Conservation (phyloP, 371 early-diverging fungal species). For the Apophysomyces trapeziformis region DNA sequence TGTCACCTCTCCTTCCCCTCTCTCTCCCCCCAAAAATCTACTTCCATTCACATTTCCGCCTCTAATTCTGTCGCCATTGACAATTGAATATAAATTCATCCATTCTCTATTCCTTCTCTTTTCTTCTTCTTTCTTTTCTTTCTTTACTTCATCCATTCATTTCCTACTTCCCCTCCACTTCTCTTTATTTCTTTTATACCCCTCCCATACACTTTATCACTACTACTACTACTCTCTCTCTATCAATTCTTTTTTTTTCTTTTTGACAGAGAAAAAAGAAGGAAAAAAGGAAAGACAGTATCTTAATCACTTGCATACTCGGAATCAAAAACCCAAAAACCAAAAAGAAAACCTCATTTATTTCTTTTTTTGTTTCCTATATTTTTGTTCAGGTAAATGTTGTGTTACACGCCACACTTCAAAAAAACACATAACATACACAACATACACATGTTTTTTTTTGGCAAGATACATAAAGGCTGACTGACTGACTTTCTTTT, state of each 20-base stretch:
- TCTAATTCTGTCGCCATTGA: background rate
- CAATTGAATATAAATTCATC: constrained; percentile 2
- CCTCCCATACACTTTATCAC: background rate
- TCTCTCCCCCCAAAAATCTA: too few relatives aligned
- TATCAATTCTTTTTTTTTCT: background rate
- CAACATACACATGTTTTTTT: too few relatives aligned
- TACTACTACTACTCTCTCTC: background rate
- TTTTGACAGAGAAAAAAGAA: constrained; percentile 5
- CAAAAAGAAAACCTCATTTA: background rate
- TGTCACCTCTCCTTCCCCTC: too few relatives aligned
- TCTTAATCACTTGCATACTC: too few relatives aligned
- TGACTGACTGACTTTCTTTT: background rate
- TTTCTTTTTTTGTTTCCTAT: background rate
- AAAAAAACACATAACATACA: background rate
- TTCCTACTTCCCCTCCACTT: background rate
- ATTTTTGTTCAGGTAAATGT: constrained; percentile 8
- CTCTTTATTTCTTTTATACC: background rate
- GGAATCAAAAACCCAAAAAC: background rate
- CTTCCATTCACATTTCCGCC: too few relatives aligned
- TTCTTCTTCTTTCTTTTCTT: background rate
- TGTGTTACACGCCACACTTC: constrained; percentile 6
- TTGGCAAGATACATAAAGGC: background rate
- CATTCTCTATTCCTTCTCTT: background rate
- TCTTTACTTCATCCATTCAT: constrained; percentile 6
- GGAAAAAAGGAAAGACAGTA: background rate